Conservation (phyloP, 1,284 basidiomycete species). For the Rhodotorula sp. region DNA sequence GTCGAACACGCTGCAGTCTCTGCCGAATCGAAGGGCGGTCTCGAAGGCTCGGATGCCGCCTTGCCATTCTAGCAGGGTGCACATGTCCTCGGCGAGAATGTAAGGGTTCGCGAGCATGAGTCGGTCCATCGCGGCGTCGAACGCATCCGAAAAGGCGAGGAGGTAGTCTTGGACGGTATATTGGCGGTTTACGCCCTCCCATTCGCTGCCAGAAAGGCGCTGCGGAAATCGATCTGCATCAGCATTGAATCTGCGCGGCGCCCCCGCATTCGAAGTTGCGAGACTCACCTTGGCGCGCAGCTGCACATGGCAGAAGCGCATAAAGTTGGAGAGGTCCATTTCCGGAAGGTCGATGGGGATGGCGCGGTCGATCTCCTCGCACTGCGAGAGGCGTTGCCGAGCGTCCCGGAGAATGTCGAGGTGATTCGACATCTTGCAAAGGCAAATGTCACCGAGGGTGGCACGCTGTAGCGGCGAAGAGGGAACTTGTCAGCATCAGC, state of each 20-base stretch:
- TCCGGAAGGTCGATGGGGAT: slow-evolving; percentile 35
- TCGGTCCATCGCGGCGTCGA: slow-evolving; percentile 37
- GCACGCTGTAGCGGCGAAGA: slow-evolving; percentile 16
- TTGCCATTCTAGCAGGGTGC: slow-evolving; percentile 32
- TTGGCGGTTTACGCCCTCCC: slow-evolving; percentile 33
- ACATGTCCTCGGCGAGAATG: slow-evolving; percentile 35
- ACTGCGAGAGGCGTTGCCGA: slow-evolving; percentile 22
- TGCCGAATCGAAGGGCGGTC: slow-evolving; percentile 30
- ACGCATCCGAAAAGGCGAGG: slow-evolving; percentile 35
- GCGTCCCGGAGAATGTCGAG: slow-evolving; percentile 35
- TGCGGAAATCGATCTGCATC: background rate
- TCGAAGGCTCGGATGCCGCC: slow-evolving; percentile 35
- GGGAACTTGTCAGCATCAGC: background rate
- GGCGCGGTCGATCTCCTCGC: slow-evolving; percentile 37
- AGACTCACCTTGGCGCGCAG: slow-evolving; percentile 23
- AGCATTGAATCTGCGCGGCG: background rate
- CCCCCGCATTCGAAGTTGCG: background rate
- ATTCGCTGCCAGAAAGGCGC: slow-evolving; percentile 31
- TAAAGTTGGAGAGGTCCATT: slow-evolving; percentile 33
- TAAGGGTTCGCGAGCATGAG: slow-evolving; percentile 33
- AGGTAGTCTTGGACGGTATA: slow-evolving; percentile 36
- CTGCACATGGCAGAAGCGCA: slow-evolving; percentile 33
- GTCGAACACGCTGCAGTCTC: slow-evolving; percentile 9
- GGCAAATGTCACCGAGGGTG: slow-evolving; percentile 34
- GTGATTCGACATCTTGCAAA: slow-evolving; percentile 36